These are phyloP conservation scores for Rutstroemia sp. DNA, from an alignment of 2,329 filamentous ascomycete species.

Conservation along the genomic window DNA sequence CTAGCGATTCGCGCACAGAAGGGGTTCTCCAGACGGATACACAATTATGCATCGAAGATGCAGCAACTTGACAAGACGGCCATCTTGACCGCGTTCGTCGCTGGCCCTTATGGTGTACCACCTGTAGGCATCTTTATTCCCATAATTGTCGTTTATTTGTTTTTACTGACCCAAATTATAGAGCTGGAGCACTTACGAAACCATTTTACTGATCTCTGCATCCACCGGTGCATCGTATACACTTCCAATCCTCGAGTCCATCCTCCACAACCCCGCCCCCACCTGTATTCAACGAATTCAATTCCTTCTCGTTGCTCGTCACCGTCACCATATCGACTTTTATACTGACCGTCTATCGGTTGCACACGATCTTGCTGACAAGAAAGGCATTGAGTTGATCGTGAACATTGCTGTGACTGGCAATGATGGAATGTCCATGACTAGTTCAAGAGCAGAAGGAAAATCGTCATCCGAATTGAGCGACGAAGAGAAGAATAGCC, in stretches of 20 bases:
- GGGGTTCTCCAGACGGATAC: slow-evolving; percentile 50
- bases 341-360: slow-evolving; percentile 44
- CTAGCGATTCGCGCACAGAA: slow-evolving; percentile 48
- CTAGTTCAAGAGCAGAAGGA: slow-evolving; percentile 1
- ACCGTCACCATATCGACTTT: slow-evolving; percentile 47
- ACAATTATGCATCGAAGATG: slow-evolving; percentile 37
- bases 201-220: slow-evolving; percentile 51
- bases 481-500: neutral
- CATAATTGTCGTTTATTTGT: neutral
- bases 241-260: slow-evolving; percentile 49
- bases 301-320: slow-evolving; percentile 44
- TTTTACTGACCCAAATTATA: neutral
- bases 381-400: slow-evolving; percentile 40
- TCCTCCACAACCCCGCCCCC: slow-evolving; percentile 35
- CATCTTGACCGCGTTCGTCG: slow-evolving; percentile 40
- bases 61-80: slow-evolving; percentile 23
- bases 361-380: slow-evolving; percentile 36
- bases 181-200: slow-evolving; percentile 51
- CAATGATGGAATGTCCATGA: slow-evolving; percentile 1
- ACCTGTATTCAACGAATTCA: slow-evolving; percentile 47
- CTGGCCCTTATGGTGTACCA: slow-evolving; percentile 49
- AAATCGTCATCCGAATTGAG: neutral
- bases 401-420: slow-evolving; percentile 48
- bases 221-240: slow-evolving; percentile 58
- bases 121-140: slow-evolving; percentile 26